Percentiles rank a stretch among this genome's conserved stretches.
phyloP scores from a whole-genome alignment of 345 rosid species.

The Citrus inodora region DNA sequence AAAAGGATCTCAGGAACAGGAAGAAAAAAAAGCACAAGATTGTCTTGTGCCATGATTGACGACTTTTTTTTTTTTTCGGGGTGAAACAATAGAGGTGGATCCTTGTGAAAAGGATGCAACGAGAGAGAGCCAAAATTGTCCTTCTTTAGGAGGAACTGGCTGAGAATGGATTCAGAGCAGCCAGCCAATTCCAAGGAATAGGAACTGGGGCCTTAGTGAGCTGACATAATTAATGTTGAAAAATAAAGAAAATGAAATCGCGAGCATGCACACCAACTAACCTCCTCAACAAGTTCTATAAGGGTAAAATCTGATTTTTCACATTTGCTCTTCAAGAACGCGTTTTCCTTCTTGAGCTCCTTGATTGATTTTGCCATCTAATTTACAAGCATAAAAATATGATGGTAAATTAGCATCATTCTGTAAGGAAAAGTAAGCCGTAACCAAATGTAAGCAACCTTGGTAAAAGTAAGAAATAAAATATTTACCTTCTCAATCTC shows the following conservation, averaged over 20 bases:
- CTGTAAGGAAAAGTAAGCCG: neutral
- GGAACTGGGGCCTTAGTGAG: neutral
- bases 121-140: neutral
- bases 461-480: neutral
- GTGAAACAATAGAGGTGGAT: neutral
- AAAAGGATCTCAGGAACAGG: no score
- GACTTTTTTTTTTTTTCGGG: no score
- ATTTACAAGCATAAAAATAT: neutral
- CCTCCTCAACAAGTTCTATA: constrained; percentile 87
- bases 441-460: neutral
- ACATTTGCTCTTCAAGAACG: constrained; percentile 79
- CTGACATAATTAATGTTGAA: neutral
- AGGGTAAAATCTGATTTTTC: constrained; percentile 79
- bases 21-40: neutral
- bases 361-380: constrained; percentile 89
- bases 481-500: constrained; percentile 81
- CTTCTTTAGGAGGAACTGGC: neutral
- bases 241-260: neutral
- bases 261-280: constrained; percentile 13
- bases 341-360: constrained; percentile 83
- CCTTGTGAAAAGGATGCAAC: neutral
- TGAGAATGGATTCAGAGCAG: neutral
- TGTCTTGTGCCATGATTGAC: neutral
- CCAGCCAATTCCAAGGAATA: neutral
- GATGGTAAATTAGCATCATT: neutral